Base-by-base conservation (phyloP, 345 rosid genomes). In the Gossypium australe region DNA sequence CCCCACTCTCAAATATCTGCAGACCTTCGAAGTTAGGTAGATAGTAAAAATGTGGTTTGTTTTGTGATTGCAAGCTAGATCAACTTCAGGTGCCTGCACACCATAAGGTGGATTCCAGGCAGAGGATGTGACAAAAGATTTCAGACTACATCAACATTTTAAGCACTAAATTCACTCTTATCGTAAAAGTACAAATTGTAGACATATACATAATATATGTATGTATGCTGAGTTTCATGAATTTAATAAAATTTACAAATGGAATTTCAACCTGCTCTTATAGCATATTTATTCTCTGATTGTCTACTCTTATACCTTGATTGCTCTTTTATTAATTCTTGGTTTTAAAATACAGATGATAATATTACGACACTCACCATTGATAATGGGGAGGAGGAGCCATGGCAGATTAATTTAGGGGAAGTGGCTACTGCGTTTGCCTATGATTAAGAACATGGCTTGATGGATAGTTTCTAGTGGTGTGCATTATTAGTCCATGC, bases 51-150 rank as follows among this genome's bases (percentile, higher is more conserved):
- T 2, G 4, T 43, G 20, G 41, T 57, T 38, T 56, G 7, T 56
- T 57, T 45, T 10, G 3, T 25, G 60, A 0, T 69, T 79, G 84
- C 82, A 87, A 87, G 57, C 84, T 18, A 85, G 86, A 69, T 85
- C 88, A 59, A 77, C 84, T 53, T 80, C 88, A 27, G 77, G 75
- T 64, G 83, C 78, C 17, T 87, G 88, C 78, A 75, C 80, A 55
- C 13, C 82, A 9, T 41, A 55, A 71, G 11, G 52, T 38, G 3
- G 18, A 76, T 57, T 45, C 17, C 45, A 69, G 67, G 14, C 14
- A 17, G 62, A 67, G 65, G 34, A 22, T 56, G 9, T 17, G 45
- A 16, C 6, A 22, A 18, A 53, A 53, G 57, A 53, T 0, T 47
- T 0, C 17, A 9, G 11, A 16, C 47, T 38, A 18, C 48, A 38